Evolutionary conservation across 805 yeast species (phyloP), one percentile per base, ranked within the genome.

Genomic region (Pichia ethanolica): DNA sequence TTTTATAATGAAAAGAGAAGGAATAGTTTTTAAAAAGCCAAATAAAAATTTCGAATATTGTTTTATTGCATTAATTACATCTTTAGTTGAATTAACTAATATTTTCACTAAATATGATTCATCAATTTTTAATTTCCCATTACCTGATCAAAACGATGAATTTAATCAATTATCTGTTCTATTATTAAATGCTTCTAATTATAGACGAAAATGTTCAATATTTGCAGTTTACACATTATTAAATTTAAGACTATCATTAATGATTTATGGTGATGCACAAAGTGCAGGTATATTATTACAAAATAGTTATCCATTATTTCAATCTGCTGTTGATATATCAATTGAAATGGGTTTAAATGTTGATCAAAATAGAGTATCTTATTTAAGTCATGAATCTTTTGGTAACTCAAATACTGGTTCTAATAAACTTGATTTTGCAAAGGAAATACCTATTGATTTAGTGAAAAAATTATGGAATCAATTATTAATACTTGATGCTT

Each of bases 391-490:
- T 1, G 42, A 50, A n/a, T 30, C 5, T 5, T 4, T 10, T 7
- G 12, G 8, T n/a, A n/a, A 13, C 4, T 42, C 25, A 14, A 36
- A 35, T 6, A 4, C 25, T 20, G 32, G 5, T 26, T 5, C 8
- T 13, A 28, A 45, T 7, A 40, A 37, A 7, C 11, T 50, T 7
- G 35, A 14, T 5, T 50, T 48, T 42, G 44, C 45, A 8, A 50
- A 42, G 14, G 49, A 49, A 7, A 48, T 53, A 5, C 35, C 56
- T 20, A 7, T 28, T 2, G 46, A 35, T 3, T 45, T 44, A 25
- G 12, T 45, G 7, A 56, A 49, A 39, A 25, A 25, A 11, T 39
- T 58, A 12, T 58, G 61, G 61, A 55, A 56, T 39, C 42, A 53
- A 45, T 36, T 58, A 30, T 33, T 51, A 14, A 20, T 27, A 5